Evolutionary conservation across 1,284 basidiomycete genomes (phyloP).

Genomic region (Irpex rosettiformis): DNA sequence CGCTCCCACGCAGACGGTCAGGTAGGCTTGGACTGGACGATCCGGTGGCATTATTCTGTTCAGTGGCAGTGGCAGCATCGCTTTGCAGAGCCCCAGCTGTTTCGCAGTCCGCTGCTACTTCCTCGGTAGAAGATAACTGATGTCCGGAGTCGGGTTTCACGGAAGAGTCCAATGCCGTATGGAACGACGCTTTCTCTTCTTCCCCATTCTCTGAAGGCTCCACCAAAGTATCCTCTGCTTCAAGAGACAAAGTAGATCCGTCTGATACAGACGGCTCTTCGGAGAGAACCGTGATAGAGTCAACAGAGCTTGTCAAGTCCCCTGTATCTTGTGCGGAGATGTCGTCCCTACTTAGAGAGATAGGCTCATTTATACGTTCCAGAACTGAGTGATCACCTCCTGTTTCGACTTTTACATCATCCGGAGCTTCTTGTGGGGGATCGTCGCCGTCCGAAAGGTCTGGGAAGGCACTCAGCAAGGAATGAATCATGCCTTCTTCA

Average conservation of each 20-base stretch:
- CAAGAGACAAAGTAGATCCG: neutral
- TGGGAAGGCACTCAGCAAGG: conserved; percentile 71
- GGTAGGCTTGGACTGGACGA: too few species aligned
- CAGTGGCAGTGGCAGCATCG: neutral
- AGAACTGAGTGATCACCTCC: neutral
- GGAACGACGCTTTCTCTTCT: neutral
- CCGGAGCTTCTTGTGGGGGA: neutral
- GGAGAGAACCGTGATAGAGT: neutral
- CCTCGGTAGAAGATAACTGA: neutral
- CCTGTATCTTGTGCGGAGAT: neutral
- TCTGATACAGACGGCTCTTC: neutral
- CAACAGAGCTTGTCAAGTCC: neutral
- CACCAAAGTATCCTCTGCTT: neutral
- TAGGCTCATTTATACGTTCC: neutral
- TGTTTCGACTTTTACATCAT: neutral
- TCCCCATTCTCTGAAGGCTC: neutral
- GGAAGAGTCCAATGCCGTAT: neutral
- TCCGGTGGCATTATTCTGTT: neutral
- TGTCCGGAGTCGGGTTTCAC: neutral
- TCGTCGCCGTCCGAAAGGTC: conserved; percentile 48
- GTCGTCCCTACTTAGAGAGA: neutral
- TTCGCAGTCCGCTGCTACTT: neutral
- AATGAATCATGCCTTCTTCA: conserved; percentile 85
- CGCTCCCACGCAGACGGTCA: neutral
- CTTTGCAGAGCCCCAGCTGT: neutral